Conservation (phyloP, 257 asterid genomes). For the Forsythia suspensa region DNA sequence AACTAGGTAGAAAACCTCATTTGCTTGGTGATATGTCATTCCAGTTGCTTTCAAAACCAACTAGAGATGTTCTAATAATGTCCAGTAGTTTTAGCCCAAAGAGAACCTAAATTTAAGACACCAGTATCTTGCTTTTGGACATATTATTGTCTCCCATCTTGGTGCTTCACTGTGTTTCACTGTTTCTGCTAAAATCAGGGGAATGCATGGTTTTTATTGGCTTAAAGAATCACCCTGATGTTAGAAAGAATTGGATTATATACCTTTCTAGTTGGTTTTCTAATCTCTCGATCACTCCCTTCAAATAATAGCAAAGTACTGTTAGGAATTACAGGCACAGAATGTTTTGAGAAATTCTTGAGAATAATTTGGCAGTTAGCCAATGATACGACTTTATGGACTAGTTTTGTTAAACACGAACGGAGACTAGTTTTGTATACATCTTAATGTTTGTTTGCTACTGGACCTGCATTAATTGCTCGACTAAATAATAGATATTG, state of each 20-base stretch:
- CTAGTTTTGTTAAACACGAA: slow-evolving; percentile 4
- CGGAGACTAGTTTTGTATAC: background rate
- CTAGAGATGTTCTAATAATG: background rate
- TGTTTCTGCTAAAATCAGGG: background rate
- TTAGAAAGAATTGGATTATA: background rate
- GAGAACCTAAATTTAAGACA: background rate
- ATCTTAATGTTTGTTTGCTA: background rate
- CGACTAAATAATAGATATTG: background rate
- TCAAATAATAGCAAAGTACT: background rate
- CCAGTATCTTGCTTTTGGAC: background rate
- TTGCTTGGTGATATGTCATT: background rate
- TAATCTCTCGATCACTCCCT: background rate
- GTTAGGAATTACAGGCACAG: background rate
- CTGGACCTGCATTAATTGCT: background rate
- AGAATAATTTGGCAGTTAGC: background rate
- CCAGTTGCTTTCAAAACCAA: background rate
- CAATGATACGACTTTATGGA: background rate
- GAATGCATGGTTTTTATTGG: background rate
- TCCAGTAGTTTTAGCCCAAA: background rate
- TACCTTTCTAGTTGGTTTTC: background rate
- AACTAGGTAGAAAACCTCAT: background rate
- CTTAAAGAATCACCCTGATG: background rate
- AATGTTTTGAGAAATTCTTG: background rate
- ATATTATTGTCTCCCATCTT: background rate
- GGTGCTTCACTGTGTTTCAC: background rate